These are phyloP conservation scores for Sporothrix pallida DNA, from an alignment of 2,329 filamentous ascomycete species.

Conservation along the genomic window DNA sequence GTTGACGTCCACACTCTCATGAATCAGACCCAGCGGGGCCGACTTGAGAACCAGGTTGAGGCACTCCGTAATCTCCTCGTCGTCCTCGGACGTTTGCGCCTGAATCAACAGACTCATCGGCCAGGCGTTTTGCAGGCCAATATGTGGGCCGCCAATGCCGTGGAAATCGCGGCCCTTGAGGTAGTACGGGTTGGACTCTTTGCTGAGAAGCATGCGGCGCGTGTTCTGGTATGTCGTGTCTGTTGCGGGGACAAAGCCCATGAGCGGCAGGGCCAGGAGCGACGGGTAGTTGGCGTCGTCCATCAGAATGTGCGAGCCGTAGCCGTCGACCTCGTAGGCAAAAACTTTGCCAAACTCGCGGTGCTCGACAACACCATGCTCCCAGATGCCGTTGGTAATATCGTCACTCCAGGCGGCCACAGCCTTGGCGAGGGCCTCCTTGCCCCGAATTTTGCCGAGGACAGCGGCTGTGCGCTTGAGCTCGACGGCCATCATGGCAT, in stretches of 20 bases:
- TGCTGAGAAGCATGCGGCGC: constrained; percentile 74
- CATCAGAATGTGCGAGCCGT: constrained; percentile 82
- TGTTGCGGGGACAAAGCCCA: constrained; percentile 71
- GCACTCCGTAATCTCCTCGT: constrained; percentile 78
- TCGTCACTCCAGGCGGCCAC: constrained; percentile 64
- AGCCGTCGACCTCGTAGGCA: constrained; percentile 87
- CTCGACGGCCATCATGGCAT: constrained; percentile 95
- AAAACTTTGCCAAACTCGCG: constrained; percentile 79
- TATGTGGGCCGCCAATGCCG: constrained; percentile 82
- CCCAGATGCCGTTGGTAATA: constrained; percentile 79
- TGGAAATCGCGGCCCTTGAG: constrained; percentile 76
- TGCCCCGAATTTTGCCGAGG: constrained; percentile 57
- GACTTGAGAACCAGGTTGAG: constrained; percentile 76
- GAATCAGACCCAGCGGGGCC: constrained; percentile 78
- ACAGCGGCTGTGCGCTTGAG: constrained; percentile 74
- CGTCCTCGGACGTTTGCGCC: constrained; percentile 84
- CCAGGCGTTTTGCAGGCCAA: constrained; percentile 91
- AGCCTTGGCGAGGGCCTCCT: constrained; percentile 53
- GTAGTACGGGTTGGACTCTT: constrained; percentile 85
- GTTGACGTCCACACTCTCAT: constrained; percentile 91
- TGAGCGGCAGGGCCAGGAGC: constrained; percentile 75
- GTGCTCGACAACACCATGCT: constrained; percentile 81
- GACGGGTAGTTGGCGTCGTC: constrained; percentile 89
- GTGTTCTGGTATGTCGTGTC: constrained; percentile 87
- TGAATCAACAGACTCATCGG: constrained; percentile 94